Base-by-base conservation (phyloP, 192 early-diverging fungal species). In the Mortierella hygrophila region DNA sequence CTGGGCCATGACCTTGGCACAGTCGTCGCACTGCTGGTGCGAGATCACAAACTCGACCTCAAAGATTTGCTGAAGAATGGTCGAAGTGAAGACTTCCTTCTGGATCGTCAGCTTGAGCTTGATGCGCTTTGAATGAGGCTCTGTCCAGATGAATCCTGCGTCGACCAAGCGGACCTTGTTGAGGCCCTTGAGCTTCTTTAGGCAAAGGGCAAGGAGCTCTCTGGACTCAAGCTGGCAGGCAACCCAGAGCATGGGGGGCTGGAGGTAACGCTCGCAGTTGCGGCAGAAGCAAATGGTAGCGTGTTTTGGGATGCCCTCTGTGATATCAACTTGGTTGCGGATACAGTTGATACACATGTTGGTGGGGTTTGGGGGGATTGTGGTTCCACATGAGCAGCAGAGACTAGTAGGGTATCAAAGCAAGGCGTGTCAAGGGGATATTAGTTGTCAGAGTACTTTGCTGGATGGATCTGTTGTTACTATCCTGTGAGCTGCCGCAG, bases 321-420 rank as follows among this genome's bases (percentile, higher is more conserved):
- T 99, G 83, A 99, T 99, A 84, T 99, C 98, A 57, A 99, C 97
- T 74, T 97, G 95, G 72, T 94, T 95, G 65, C 97, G 96, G 88
- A 99, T 98, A 90, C 98, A 99, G 93, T 97, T 96, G 79, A 98
- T 94, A 89, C 98, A 99, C 97, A 98, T 97, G 91, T 98, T 98
- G 57, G 98, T 97, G 41, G 97, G 96, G 89, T 99, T 99, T 37
- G 98, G 98, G 54, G 97, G 93, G 78, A 98, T 98, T 8, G 96
- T 93, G 11, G 95, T 95, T 79, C 98, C 98, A 91, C 98, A 99
- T 87, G 93, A 93, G 85, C 97, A 97, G 89, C 96, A 97, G n/a
- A 97, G 95, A 80, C 82, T 89, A 84, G 37, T 68, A 15, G 29
- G 20, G 32, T 65, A 35, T 65, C 60, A 15, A 15, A 32, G 15